phyloP scores from a whole-genome alignment of 2,329 filamentous ascomycete genomes.

The Lecanicillium sp. region DNA sequence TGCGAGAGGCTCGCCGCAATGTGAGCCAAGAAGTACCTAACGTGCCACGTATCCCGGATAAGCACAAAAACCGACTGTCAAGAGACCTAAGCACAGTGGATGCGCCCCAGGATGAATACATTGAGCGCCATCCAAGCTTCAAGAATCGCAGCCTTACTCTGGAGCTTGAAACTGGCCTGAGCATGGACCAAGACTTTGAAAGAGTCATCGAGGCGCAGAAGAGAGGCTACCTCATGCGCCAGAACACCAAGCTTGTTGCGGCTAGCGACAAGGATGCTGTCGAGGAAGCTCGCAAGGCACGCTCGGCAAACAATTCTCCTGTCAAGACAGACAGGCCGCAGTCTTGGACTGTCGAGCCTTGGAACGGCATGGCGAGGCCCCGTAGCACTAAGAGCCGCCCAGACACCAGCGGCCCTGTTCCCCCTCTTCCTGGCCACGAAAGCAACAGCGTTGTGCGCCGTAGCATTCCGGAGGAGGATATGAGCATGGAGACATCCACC shows the following conservation, averaged over 20 bases:
- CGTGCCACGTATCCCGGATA: conserved; percentile 54
- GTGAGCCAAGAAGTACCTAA: conserved; percentile 67
- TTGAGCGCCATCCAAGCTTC: conserved; percentile 62
- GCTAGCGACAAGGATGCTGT: conserved; percentile 71
- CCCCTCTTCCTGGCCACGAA: conserved; percentile 80
- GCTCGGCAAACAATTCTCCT: conserved; percentile 61
- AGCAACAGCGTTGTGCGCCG: conserved; percentile 62
- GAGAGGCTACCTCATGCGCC: conserved; percentile 97
- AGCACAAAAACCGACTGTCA: conserved; percentile 49
- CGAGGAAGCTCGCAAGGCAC: conserved; percentile 44
- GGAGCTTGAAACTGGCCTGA: conserved; percentile 75
- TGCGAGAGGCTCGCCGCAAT: conserved; percentile 79
- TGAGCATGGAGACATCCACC: conserved; percentile 44
- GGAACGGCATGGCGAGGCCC: conserved; percentile 75
- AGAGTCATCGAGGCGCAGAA: conserved; percentile 94
- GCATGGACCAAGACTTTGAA: conserved; percentile 87
- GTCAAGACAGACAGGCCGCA: conserved; percentile 73
- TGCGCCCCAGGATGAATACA: conserved; percentile 30
- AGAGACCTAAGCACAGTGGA: conserved; percentile 35
- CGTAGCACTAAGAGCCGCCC: conserved; percentile 51
- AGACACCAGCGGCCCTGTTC: conserved; percentile 52
- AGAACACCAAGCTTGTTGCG: conserved; percentile 94
- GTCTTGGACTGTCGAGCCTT: conserved; percentile 94
- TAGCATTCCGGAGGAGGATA: conserved; percentile 63
- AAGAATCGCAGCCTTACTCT: conserved; percentile 78